Conservation (phyloP, 805 yeast species). For the Diddensiella santjacobensis region DNA sequence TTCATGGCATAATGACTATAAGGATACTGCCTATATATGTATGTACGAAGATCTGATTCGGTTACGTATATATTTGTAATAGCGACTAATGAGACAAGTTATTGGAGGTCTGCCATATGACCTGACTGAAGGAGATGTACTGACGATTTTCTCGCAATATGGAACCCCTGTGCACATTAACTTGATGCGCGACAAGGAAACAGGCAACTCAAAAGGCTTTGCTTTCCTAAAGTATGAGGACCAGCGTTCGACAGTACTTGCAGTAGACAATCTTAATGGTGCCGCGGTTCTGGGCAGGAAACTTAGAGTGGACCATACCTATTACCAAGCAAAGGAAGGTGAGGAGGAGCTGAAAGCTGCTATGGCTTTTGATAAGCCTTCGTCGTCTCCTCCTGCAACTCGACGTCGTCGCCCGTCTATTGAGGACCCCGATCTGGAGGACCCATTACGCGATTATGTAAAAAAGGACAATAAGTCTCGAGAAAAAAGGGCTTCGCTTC, state of each 20-base stretch:
- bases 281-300: conserved; percentile 46
- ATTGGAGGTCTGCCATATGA: conserved; percentile 69
- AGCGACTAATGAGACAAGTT: conserved; percentile 20
- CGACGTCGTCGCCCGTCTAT: background rate
- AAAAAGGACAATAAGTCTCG: background rate
- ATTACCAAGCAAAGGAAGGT: conserved; percentile 50
- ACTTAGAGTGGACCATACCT: conserved; percentile 68
- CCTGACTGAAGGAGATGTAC: conserved; percentile 69
- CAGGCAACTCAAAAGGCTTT: conserved; percentile 68
- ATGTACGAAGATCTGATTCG: conserved; percentile 18
- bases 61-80: background rate
- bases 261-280: conserved; percentile 87
- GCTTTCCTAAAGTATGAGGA: conserved; percentile 82
- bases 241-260: conserved; percentile 72
- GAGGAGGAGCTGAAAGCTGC: conserved; percentile 16
- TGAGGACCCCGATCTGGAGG: conserved; percentile 6
- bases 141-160: conserved; percentile 80
- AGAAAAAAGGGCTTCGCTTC: background rate
- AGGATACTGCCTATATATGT: conserved; percentile 69
- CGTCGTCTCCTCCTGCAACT: background rate
- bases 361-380: conserved; percentile 1
- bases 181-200: conserved; percentile 59
- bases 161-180: conserved; percentile 80
- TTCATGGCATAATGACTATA: conserved; percentile 88
- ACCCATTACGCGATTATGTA: conserved; percentile 6